Conservation (phyloP, 2,329 filamentous ascomycete species). For the Cercospora citrullina region DNA sequence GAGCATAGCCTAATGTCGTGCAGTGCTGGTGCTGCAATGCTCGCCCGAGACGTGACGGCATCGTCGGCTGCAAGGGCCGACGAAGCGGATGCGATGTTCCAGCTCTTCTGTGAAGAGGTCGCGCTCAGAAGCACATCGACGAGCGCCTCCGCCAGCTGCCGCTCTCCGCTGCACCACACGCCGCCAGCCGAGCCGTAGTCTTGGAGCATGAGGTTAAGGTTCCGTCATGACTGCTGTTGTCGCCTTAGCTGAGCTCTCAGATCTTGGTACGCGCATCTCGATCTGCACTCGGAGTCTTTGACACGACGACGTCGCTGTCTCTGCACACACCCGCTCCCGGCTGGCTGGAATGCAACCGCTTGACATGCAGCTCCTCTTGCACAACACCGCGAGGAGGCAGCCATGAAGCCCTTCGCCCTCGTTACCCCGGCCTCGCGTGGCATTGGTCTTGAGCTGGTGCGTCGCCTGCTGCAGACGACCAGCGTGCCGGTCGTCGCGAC, state of each 20-base stretch:
- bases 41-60: background rate
- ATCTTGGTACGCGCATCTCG: slow-evolving; percentile 1
- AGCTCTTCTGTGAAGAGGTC: background rate
- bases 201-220: background rate
- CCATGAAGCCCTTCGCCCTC: slow-evolving; percentile 52
- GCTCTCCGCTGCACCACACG: background rate
- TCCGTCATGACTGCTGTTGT: background rate
- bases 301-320: slow-evolving; percentile 2
- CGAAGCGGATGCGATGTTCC: background rate
- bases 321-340: background rate
- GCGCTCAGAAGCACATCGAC: background rate
- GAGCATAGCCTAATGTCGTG: background rate
- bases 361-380: background rate
- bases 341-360: background rate
- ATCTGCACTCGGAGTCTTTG: slow-evolving; percentile 10
- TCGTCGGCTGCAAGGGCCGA: slow-evolving; percentile 1
- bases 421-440: slow-evolving; percentile 63
- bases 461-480: slow-evolving; percentile 59
- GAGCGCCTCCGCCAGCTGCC: background rate
- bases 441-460: slow-evolving; percentile 62
- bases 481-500: slow-evolving; percentile 61
- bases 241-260: background rate
- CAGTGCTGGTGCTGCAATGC: background rate
- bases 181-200: background rate
- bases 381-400: background rate